Percentiles rank a stretch among this genome's conserved stretches.
phyloP scores from a whole-genome alignment of 768 basidiomycete genomes.

The Rhodotorula babjevae region DNA sequence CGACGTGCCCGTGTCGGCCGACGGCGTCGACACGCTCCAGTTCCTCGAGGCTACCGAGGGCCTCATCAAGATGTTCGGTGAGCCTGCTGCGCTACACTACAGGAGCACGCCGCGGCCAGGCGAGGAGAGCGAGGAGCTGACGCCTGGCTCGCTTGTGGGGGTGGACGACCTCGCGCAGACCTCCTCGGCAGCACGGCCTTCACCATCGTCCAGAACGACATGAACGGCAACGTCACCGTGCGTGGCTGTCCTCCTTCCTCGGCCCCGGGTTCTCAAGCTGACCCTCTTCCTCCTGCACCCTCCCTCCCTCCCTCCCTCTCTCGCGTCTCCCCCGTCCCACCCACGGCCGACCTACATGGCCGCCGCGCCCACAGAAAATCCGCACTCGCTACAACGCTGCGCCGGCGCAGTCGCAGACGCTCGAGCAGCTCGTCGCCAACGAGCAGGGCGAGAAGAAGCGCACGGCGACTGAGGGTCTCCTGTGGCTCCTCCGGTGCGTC shows the following conservation, averaged over 20 bases:
- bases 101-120: not conserved
- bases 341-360: not conserved
- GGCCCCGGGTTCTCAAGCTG: not conserved
- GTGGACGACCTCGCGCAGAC: conserved; percentile 53
- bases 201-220: conserved; percentile 70
- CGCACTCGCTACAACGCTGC: conserved; percentile 67
- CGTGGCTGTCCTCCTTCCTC: conserved; percentile 41
- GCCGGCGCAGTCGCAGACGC: conserved; percentile 63
- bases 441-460: conserved; percentile 83
- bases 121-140: not conserved
- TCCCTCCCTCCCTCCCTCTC: not conserved
- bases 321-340: not conserved
- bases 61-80: conserved; percentile 85
- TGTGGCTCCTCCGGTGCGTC: conserved; percentile 72
- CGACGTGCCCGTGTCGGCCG: conserved; percentile 77
- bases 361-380: conserved; percentile 67
- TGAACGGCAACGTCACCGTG: conserved; percentile 87
- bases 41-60: conserved; percentile 88
- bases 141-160: not conserved
- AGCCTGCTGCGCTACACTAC: conserved; percentile 37
- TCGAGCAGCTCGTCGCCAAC: conserved; percentile 75
- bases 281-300: not conserved
- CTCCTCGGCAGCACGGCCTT: conserved; percentile 82
- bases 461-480: conserved; percentile 78
- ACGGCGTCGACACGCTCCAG: conserved; percentile 76